Percentiles rank a stretch among this genome's conserved stretches.
These are phyloP conservation scores for Pyrus bretschneideri DNA, from an alignment of 306 rosid genomes.

Conservation along the genomic window DNA sequence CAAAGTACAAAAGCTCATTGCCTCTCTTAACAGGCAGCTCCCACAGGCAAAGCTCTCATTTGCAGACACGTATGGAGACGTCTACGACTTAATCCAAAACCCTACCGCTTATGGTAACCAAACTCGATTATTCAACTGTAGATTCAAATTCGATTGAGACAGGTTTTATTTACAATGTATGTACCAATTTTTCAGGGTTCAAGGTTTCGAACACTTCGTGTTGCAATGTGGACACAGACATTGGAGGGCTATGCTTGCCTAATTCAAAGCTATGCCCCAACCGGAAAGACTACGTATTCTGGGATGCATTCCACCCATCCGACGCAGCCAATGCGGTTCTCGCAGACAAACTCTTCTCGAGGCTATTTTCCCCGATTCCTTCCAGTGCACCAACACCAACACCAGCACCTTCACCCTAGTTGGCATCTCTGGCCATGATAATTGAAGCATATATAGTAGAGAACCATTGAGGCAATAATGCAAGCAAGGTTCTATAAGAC, in stretches of 20 bases:
- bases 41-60: conserved; percentile 39
- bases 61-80: conserved; percentile 57
- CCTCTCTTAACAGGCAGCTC: conserved; percentile 43
- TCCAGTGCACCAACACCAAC: conserved; percentile 40
- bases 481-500: too few relatives aligned
- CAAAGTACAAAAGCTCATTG: conserved; percentile 36
- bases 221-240: conserved; percentile 63
- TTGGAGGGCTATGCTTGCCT: conserved; percentile 83
- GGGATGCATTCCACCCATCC: conserved; percentile 94
- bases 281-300: conserved; percentile 60
- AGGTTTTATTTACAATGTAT: background rate
- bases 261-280: conserved; percentile 62
- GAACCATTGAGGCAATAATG: background rate
- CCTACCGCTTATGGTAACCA: conserved; percentile 47
- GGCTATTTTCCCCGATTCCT: conserved; percentile 17
- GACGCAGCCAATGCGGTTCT: conserved; percentile 75
- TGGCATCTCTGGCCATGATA: background rate
- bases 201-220: conserved; percentile 78
- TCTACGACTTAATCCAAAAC: conserved; percentile 54
- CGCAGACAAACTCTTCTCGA: conserved; percentile 50
- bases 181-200: conserved; percentile 37
- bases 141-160: background rate
- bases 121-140: background rate
- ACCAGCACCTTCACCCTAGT: conserved; percentile 24
- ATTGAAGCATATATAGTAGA: background rate